Base-by-base conservation (phyloP, 306 rosid species). In the Vigna angularis region DNA sequence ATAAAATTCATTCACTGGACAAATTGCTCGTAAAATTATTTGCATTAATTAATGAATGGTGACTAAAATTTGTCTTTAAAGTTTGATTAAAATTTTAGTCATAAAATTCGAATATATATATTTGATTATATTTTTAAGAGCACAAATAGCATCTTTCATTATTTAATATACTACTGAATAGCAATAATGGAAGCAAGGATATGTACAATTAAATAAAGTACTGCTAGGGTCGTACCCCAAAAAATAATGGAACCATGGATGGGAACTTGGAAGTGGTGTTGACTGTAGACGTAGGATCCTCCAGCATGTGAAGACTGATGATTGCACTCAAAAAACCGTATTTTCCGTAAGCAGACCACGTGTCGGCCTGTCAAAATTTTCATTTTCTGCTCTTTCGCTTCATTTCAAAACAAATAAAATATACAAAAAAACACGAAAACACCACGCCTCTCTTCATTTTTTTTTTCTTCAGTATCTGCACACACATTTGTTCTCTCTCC, bases 401-500 rank as follows among this genome's bases (percentile, higher is more conserved):
- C 80, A 62, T 85, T 79, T 20, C 38, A 42, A 61, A 40, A 17
- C 9, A 62, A 61, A 56, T 15, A 51, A 58, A 47, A 3, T 47
- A 32, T 11, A 62, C 13, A 16, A 4, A 50, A 63, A 42, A 40
- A 52, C 7, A 40, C 6, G 22, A 8, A 56, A 40, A 11, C 20
- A 64, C 28, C 22, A 61, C 44, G 22, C 5, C 44, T 30, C 18
- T 38, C 12, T 24, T 4, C 26, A 38, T 44, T 84, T 13, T 45
- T 6, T 20, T 8, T 45, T n/a, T 24, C 10, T 26, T 26, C 66
- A 42, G 72, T 30, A 4, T 22, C 40, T 74, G 53, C 73, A 45
- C 14, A 56, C 70, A 58, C 62, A 68, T 61, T 79, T 68, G 70
- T 50, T 69, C 66, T 59, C 52, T 57, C 81, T 73, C 79, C 83